These are phyloP conservation scores for Sporothrix luriei DNA, from an alignment of 2,329 filamentous ascomycete species.

Conservation along the genomic window DNA sequence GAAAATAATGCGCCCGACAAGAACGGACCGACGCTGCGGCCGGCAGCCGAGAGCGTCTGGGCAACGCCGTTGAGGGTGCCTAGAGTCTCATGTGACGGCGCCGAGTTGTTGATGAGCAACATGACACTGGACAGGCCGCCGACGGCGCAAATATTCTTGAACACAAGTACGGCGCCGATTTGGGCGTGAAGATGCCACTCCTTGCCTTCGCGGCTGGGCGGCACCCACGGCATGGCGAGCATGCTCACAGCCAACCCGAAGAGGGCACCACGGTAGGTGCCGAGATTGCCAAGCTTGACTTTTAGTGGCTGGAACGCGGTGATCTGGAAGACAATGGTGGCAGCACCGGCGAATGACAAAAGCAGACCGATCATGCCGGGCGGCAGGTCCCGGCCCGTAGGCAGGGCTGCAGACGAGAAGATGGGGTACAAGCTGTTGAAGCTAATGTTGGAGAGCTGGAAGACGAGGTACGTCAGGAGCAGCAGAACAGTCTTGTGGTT, in stretches of 20 bases:
- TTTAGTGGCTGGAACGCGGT: slow-evolving; percentile 80
- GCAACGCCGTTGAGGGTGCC: slow-evolving; percentile 92
- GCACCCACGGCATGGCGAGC: slow-evolving; percentile 84
- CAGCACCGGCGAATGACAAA: slow-evolving; percentile 77
- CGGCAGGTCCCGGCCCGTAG: slow-evolving; percentile 73
- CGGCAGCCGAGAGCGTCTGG: slow-evolving; percentile 88
- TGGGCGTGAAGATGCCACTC: slow-evolving; percentile 76
- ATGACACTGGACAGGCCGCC: slow-evolving; percentile 88
- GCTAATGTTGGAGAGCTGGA: slow-evolving; percentile 90
- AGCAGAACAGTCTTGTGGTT: slow-evolving; percentile 82
- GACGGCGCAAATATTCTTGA: slow-evolving; percentile 90
- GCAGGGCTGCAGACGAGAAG: slow-evolving; percentile 74
- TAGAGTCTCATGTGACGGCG: slow-evolving; percentile 79
- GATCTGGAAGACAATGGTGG: slow-evolving; percentile 89
- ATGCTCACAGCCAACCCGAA: slow-evolving; percentile 81
- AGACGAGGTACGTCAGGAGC: slow-evolving; percentile 84
- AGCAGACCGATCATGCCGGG: slow-evolving; percentile 83
- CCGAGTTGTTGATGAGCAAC: slow-evolving; percentile 89
- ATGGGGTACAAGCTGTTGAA: slow-evolving; percentile 96
- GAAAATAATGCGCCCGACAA: slow-evolving; percentile 86
- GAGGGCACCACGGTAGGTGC: slow-evolving; percentile 77
- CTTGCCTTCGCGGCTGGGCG: slow-evolving; percentile 62
- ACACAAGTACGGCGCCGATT: slow-evolving; percentile 74
- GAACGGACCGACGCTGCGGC: slow-evolving; percentile 85
- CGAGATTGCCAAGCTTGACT: slow-evolving; percentile 78